Conservation (phyloP, 768 basidiomycete species). For the Boletus sp. region DNA sequence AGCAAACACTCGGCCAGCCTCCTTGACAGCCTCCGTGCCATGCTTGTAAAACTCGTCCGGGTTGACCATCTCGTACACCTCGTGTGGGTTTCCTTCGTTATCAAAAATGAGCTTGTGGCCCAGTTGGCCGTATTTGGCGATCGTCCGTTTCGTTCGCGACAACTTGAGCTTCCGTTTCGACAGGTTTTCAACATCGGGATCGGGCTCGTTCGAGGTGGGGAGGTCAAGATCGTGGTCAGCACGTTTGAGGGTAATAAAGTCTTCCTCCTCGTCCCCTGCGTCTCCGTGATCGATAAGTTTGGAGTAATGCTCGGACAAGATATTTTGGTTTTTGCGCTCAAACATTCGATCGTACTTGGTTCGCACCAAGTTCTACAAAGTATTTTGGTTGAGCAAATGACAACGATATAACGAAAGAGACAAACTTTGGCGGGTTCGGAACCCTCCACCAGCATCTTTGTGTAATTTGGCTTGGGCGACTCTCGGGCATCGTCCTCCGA, state of each 20-base stretch:
- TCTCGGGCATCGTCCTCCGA: constrained; percentile 18
- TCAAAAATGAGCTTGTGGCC: constrained; percentile 86
- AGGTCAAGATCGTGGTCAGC: constrained; percentile 83
- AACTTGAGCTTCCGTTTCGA: constrained; percentile 87
- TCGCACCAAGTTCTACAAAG: constrained; percentile 47
- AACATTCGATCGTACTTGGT: constrained; percentile 99
- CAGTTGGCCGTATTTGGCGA: constrained; percentile 57
- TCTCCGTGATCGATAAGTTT: constrained; percentile 77
- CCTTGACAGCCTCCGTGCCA: constrained; percentile 61
- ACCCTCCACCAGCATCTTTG: background rate
- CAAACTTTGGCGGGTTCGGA: constrained; percentile 43
- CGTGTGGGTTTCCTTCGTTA: constrained; percentile 77
- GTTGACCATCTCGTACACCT: constrained; percentile 80
- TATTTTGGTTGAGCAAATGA: background rate
- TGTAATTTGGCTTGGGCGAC: background rate
- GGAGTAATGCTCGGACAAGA: constrained; percentile 86
- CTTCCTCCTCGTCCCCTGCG: constrained; percentile 54
- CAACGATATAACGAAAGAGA: background rate
- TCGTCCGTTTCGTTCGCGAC: constrained; percentile 68
- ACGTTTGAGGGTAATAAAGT: constrained; percentile 94
- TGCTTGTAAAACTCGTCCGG: constrained; percentile 71
- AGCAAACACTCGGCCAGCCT: constrained; percentile 67
- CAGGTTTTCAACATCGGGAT: constrained; percentile 46
- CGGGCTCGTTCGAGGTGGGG: constrained; percentile 31
- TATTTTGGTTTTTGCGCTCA: constrained; percentile 90